Evolutionary conservation across 2,329 filamentous ascomycete species (phyloP).

Genomic region (Colletotrichum sojae): DNA sequence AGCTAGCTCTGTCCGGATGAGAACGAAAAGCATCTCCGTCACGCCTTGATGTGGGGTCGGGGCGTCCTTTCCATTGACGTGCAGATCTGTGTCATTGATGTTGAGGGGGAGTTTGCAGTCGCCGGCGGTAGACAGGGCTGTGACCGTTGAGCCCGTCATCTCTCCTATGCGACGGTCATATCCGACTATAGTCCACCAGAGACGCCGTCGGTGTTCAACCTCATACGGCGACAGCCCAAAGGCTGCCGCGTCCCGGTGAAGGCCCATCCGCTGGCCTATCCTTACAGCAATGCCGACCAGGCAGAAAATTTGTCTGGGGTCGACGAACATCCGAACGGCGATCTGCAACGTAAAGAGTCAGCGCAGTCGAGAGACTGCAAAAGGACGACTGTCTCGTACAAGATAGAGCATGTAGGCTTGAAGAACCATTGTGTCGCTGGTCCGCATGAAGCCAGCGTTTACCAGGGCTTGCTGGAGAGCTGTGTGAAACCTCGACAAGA

Average conservation of each 20-base stretch:
- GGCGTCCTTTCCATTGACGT: conserved; percentile 68
- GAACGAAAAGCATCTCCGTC: conserved; percentile 73
- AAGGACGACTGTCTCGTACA: conserved; percentile 58
- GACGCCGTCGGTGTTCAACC: conserved; percentile 77
- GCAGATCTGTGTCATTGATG: conserved; percentile 73
- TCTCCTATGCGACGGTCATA: conserved; percentile 80
- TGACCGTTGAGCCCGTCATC: conserved; percentile 72
- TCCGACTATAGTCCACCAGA: conserved; percentile 81
- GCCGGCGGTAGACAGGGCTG: conserved; percentile 66
- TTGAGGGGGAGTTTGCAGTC: conserved; percentile 73
- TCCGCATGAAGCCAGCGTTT: conserved; percentile 76
- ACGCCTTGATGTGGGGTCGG: conserved; percentile 64
- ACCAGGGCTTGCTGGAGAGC: conserved; percentile 76
- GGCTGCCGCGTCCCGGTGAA: conserved; percentile 74
- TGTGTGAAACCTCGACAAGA: conserved; percentile 68
- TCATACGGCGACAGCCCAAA: conserved; percentile 70
- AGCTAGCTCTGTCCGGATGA: conserved; percentile 70
- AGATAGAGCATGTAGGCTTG: conserved; percentile 79
- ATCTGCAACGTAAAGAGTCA: conserved; percentile 42
- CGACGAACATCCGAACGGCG: conserved; percentile 69
- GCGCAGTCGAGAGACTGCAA: neutral
- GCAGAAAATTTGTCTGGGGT: conserved; percentile 72
- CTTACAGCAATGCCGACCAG: conserved; percentile 77
- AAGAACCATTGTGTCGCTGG: conserved; percentile 74
- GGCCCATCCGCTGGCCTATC: conserved; percentile 76